These are phyloP conservation scores for Mycena belliarum DNA, from an alignment of 768 basidiomycete species.

Conservation along the genomic window DNA sequence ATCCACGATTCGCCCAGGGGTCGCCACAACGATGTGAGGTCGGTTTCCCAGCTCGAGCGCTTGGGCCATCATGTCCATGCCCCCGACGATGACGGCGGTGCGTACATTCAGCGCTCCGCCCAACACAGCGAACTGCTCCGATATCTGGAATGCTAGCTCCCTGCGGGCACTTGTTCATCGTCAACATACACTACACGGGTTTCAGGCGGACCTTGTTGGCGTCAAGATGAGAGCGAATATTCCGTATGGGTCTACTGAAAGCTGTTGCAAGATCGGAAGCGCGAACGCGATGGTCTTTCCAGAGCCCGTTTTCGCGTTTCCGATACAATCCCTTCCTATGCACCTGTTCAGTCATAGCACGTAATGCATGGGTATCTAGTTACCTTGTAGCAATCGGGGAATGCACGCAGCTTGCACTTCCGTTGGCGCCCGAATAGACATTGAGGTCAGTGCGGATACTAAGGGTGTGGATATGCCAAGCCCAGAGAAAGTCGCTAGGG, in stretches of 20 bases:
- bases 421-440: constrained; percentile 87
- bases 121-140: constrained; percentile 93
- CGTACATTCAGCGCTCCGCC: constrained; percentile 79
- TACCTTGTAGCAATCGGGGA: constrained; percentile 79
- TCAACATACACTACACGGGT: not conserved
- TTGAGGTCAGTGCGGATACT: constrained; percentile 63
- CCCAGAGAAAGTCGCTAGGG: constrained; percentile 49
- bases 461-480: constrained; percentile 64
- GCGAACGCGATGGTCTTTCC: constrained; percentile 99
- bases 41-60: constrained; percentile 81
- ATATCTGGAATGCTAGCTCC: constrained; percentile 95
- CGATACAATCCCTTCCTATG: constrained; percentile 92
- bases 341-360: not conserved
- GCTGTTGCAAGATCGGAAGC: constrained; percentile 86
- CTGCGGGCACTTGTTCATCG: constrained; percentile 42
- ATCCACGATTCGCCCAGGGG: constrained; percentile 93
- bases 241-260: constrained; percentile 90
- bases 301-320: constrained; percentile 96
- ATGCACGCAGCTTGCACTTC: constrained; percentile 91
- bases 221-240: constrained; percentile 93
- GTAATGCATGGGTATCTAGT: constrained; percentile 23
- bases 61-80: constrained; percentile 98
- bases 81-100: constrained; percentile 91
- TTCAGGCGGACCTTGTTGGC: constrained; percentile 76
- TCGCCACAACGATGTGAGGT: constrained; percentile 94